Conservation (phyloP, 208 protist genomes). For the Leishmania major region DNA sequence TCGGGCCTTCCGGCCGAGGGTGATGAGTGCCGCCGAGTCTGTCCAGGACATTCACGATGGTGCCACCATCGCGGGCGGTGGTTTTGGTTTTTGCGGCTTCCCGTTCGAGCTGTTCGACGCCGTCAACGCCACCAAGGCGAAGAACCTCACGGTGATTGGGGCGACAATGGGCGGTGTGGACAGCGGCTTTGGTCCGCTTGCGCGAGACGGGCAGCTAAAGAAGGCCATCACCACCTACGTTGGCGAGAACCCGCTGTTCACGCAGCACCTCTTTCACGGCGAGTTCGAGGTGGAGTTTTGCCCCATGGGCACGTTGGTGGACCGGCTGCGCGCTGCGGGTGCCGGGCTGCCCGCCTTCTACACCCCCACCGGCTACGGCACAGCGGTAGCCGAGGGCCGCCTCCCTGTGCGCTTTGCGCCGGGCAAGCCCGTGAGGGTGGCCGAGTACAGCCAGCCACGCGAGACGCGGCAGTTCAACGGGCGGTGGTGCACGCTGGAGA, state of each 20-base stretch:
- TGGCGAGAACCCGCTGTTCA: conserved; percentile 91
- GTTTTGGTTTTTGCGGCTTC: conserved; percentile 93
- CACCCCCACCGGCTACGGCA: conserved; percentile 92
- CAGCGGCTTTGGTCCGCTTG: conserved; percentile 87
- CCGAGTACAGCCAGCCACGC: conserved; percentile 38
- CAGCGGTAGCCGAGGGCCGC: conserved; percentile 64
- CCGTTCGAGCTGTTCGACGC: conserved; percentile 85
- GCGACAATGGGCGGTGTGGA: conserved; percentile 80
- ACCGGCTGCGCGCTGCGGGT: conserved; percentile 88
- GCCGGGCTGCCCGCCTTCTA: conserved; percentile 96
- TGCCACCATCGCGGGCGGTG: conserved; percentile 70
- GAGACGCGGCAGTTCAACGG: conserved; percentile 85
- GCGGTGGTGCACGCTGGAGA: conserved; percentile 84
- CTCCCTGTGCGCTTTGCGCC: conserved; percentile 88
- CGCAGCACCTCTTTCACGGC: conserved; percentile 86
- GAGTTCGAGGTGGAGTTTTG: conserved; percentile 94
- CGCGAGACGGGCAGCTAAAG: conserved; percentile 73
- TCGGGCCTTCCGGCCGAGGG: conserved; percentile 4
- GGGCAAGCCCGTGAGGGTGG: conserved; percentile 66
- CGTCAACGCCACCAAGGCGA: conserved; percentile 45
- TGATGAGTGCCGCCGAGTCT: conserved; percentile 50
- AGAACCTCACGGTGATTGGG: conserved; percentile 90
- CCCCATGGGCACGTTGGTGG: conserved; percentile 95
- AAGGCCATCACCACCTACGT: conserved; percentile 93
- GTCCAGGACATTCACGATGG: conserved; percentile 51